Conservation (phyloP, 306 rosid genomes). For the Cucurbita pepo region DNA sequence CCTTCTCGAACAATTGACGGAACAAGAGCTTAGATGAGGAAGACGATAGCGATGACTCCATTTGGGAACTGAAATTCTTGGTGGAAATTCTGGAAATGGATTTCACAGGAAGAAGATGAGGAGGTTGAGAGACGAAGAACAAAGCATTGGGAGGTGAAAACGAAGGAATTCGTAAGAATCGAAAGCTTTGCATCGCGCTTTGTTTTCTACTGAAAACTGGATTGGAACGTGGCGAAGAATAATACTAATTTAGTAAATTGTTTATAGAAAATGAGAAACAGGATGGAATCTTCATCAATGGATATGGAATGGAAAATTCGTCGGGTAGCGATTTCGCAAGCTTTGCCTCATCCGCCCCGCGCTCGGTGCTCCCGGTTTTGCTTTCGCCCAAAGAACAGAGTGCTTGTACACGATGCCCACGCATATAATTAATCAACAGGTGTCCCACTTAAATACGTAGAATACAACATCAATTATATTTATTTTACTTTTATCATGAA, state of each 20-base stretch:
- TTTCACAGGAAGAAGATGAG: constrained; percentile 6
- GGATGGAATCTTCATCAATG: neutral
- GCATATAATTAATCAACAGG: neutral
- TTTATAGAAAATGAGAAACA: neutral
- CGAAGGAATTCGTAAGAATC: constrained; percentile 1
- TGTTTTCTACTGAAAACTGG: neutral
- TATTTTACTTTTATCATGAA: too few relatives aligned
- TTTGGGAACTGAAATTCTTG: constrained; percentile 16
- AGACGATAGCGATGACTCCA: constrained; percentile 13
- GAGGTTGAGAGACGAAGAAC: constrained; percentile 5
- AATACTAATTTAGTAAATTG: neutral
- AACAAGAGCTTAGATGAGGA: constrained; percentile 40
- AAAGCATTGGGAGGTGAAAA: neutral
- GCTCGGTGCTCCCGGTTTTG: neutral
- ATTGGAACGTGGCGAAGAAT: neutral
- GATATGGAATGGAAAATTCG: neutral
- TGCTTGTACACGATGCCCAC: neutral
- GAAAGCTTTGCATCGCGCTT: neutral
- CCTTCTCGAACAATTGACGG: constrained; percentile 93
- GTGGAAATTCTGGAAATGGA: neutral
- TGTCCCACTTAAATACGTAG: neutral
- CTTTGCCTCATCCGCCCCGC: neutral
- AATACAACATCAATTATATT: neutral
- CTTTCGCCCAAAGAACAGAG: neutral
- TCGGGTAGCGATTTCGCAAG: neutral